Percentiles rank a stretch among this genome's conserved stretches.
These are phyloP conservation scores for Colletotrichum tofieldiae DNA, from an alignment of 2,329 filamentous ascomycete genomes.

Conservation along the genomic window DNA sequence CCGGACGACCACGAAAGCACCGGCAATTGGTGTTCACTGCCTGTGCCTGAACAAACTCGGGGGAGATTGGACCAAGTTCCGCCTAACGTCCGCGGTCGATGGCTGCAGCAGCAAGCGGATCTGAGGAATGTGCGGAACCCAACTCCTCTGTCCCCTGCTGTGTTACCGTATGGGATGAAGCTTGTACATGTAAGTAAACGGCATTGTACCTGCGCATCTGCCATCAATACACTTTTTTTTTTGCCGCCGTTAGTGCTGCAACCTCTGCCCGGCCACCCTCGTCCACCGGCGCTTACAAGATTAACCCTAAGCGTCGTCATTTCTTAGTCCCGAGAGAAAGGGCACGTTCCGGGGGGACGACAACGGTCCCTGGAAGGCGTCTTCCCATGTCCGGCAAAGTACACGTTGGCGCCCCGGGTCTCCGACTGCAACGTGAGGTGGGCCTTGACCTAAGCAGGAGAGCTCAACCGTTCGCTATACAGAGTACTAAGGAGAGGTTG, in stretches of 20 bases:
- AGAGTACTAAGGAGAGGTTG: neutral
- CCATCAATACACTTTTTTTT: slow-evolving; percentile 2
- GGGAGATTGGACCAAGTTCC: slow-evolving; percentile 1
- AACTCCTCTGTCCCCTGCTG: neutral
- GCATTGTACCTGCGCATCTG: slow-evolving; percentile 27
- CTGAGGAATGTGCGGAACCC: slow-evolving; percentile 6
- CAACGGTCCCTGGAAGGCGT: slow-evolving; percentile 25
- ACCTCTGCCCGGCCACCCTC: slow-evolving; percentile 36
- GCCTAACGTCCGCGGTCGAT: neutral
- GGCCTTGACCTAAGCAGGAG: slow-evolving; percentile 28
- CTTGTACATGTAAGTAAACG: slow-evolving; percentile 3
- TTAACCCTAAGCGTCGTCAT: slow-evolving; percentile 42
- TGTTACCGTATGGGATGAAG: slow-evolving; percentile 10
- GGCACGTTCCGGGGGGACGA: slow-evolving; percentile 25
- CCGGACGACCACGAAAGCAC: slow-evolving; percentile 18
- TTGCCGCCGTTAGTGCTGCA: slow-evolving; percentile 39
- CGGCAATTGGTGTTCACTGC: slow-evolving; percentile 5
- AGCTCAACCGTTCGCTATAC: slow-evolving; percentile 23
- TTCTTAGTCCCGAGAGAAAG: slow-evolving; percentile 36
- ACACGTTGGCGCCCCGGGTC: slow-evolving; percentile 29
- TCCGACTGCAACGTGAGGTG: slow-evolving; percentile 42
- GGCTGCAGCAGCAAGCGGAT: neutral
- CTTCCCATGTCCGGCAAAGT: slow-evolving; percentile 35
- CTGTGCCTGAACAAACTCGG: neutral
- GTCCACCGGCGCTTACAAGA: slow-evolving; percentile 39